Evolutionary conservation across 495 filamentous ascomycete genomes (phyloP), one percentile per base, ranked within the genome.

Genomic region (Parathielavia hyrcaniae): DNA sequence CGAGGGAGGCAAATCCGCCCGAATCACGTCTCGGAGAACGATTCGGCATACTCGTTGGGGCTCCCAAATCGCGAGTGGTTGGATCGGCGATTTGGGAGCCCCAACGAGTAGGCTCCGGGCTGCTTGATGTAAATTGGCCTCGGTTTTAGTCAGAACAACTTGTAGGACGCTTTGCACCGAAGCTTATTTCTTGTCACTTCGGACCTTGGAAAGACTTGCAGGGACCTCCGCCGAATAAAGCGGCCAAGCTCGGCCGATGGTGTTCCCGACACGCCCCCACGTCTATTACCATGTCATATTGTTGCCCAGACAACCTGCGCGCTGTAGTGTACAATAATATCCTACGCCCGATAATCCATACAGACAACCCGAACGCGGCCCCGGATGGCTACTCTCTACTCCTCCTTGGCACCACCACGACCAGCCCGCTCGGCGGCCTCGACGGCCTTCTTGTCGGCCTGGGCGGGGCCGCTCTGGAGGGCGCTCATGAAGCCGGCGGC

Each of bases 371-470:
- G n/a, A 32, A 4, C 17, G 4, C 12, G n/a, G 17, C 30, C 23
- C 4, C 8, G 10, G 2, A 9, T 20, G 17, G 40, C 3, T 76
- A 2, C 26, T 30, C 26, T 30, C 26, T 90, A 95, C 78, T 95
- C 90, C 75, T 95, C 90, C 82, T 95, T 95, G 64, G 82, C 87
- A 71, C 90, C 90, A 54, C 90, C 90, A 48, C 86, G 83, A 63
- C 87, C 89, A 63, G 88, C 85, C 75, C 86, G 87, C 81, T 95
- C 90, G 26, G 90, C 90, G 35, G 80, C 81, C 78, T 90, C 89
- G 57, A 98, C 83, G 61, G 89, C 87, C 79, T 95, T 96, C 87
- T 96, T 96, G 73, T 98, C 93, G 71, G 87, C 91, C 79, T 93
- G 91, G 64, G 86, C 79, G 55, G 88, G 81, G 30, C 83, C 86